Evolutionary conservation across 2,329 filamentous ascomycete genomes (phyloP), one percentile per base, ranked within the genome.

Genomic region (Sporothrix schenckii): DNA sequence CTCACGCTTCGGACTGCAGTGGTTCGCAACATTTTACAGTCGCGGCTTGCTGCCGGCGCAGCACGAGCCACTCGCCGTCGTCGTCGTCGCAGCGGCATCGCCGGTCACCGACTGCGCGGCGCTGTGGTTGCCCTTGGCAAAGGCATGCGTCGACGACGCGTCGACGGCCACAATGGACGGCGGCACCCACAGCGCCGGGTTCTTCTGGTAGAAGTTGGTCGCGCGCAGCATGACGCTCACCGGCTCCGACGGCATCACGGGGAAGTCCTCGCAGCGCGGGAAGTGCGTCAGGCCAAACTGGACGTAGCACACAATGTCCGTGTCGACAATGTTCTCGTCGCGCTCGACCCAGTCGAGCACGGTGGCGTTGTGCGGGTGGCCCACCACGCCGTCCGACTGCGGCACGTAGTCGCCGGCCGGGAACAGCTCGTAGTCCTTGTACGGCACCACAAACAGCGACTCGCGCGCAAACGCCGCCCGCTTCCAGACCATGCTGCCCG

Each of bases 231-330:
- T 84, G 74, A 97, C 82, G 1, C 88, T 92, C 86, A 97, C 94
- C 0, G 92, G 91, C 83, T 94, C 91, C 0, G 87, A 91, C 0
- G 93, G 93, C 93, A 97, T 97, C 75, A 97, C 85, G 50, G 94
- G 94, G 82, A 92, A 97, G 79, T 97, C 94, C 78, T 97, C 94
- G 0, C 93, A 92, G 0, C 91, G 84, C 0, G 94, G 93, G 83
- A 97, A 94, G 78, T 97, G 94, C 0, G 91, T 94, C 41, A 97
- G 85, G 41, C 94, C 94, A 76, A 97, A 97, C 0, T 93, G 97
- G 80, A 97, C 93, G 92, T 93, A 97, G 30, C 97, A 86, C 1
- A 97, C 93, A 53, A 97, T 83, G 78, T 97, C 92, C 0, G 89
- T 92, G 82, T 97, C 91, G 67, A 91, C 91, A 75, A 97, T 89